These are phyloP conservation scores for Sutorius australiensis DNA, from an alignment of 768 basidiomycete species.

Conservation along the genomic window DNA sequence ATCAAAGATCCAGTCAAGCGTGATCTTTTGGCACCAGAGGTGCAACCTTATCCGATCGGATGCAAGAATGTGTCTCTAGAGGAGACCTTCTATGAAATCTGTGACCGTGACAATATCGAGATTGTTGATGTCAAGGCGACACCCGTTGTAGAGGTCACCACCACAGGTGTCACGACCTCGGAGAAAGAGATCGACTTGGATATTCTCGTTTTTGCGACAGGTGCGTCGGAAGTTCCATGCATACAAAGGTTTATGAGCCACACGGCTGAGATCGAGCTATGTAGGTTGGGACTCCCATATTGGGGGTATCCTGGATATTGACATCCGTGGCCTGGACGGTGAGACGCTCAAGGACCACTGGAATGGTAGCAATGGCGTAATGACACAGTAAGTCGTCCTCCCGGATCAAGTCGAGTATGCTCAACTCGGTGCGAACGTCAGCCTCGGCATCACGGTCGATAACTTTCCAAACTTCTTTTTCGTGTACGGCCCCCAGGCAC, in stretches of 20 bases:
- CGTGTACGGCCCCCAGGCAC: conserved; percentile 6
- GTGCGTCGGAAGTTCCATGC: not conserved
- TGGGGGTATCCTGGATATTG: conserved; percentile 2
- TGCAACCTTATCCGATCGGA: conserved; percentile 5
- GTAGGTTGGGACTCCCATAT: conserved; percentile 6
- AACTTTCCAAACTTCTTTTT: conserved; percentile 10
- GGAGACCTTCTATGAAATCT: conserved; percentile 10
- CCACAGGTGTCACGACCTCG: conserved; percentile 1
- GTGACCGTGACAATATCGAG: conserved; percentile 7
- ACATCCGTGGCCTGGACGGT: conserved; percentile 3
- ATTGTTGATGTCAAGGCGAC: conserved; percentile 9
- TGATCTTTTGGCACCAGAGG: conserved; percentile 5
- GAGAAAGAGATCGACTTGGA: conserved; percentile 4
- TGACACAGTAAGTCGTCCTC: conserved; percentile 3
- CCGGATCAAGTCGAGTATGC: too few species aligned
- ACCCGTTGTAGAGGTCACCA: conserved; percentile 6
- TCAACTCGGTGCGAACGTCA: not conserved
- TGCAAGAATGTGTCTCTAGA: conserved; percentile 8
- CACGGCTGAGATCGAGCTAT: not conserved
- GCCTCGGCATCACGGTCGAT: conserved; percentile 2
- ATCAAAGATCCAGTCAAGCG: conserved; percentile 9
- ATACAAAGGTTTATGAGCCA: not conserved
- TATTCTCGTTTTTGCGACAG: conserved; percentile 9
- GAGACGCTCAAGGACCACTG: conserved; percentile 10
- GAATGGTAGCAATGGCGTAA: conserved; percentile 3